Evolutionary conservation across 306 rosid genomes (phyloP).

Genomic region (Ammopiptanthus mongolicus): DNA sequence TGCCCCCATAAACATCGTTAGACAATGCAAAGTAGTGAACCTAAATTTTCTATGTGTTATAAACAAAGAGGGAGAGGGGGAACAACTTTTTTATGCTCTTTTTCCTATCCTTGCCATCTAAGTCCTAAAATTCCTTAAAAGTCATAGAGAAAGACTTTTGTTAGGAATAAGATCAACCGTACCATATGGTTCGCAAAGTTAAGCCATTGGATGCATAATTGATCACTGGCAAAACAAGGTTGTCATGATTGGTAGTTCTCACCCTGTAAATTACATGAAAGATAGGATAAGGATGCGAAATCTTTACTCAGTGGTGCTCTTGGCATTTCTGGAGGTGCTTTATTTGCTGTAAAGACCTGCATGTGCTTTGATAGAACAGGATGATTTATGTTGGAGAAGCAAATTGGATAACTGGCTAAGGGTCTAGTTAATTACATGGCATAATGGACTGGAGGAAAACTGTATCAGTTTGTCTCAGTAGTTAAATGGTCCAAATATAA

Average conservation of each 20-base stretch:
- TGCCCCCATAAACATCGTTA: neutral
- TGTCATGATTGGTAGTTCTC: neutral
- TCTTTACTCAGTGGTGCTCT: neutral
- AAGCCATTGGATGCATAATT: neutral
- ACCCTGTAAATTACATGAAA: neutral
- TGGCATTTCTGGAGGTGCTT: neutral
- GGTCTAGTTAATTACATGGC: neutral
- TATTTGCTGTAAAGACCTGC: neutral
- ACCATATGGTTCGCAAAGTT: too few species aligned
- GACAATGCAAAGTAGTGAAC: neutral
- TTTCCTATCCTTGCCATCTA: neutral
- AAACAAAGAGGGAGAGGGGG: neutral
- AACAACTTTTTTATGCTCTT: neutral
- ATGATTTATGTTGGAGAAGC: too few species aligned
- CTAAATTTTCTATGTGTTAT: neutral
- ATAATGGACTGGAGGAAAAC: neutral
- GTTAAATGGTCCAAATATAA: neutral
- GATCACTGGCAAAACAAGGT: neutral
- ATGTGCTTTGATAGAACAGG: neutral
- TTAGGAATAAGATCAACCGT: too few species aligned
- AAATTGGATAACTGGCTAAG: neutral
- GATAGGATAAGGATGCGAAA: neutral
- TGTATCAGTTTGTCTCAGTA: neutral
- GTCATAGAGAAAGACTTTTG: too few species aligned
- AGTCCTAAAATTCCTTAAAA: too few species aligned